phyloP scores from a whole-genome alignment of 345 rosid genomes.

The Heritiera fomes region DNA sequence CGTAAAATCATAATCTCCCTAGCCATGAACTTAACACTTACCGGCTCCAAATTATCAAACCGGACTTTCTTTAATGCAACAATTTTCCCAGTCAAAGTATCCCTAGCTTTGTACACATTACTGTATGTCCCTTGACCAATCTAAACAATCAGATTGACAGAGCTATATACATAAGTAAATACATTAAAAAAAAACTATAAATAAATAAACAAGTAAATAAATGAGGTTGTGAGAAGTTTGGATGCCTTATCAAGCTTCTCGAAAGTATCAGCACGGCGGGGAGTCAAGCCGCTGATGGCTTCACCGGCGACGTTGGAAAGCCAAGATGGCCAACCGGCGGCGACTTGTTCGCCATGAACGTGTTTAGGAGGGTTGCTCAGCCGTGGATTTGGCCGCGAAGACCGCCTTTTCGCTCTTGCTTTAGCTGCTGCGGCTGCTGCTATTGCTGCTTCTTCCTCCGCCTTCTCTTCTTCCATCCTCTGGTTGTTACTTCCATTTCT shows the following conservation, averaged over 20 bases:
- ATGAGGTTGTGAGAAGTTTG: background rate
- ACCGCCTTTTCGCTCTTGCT: slow-evolving; percentile 40
- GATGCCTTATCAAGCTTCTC: slow-evolving; percentile 79
- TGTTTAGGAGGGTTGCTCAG: slow-evolving; percentile 63
- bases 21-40: slow-evolving; percentile 87
- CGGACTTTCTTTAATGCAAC: slow-evolving; percentile 85
- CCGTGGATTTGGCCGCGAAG: slow-evolving; percentile 57
- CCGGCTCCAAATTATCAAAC: slow-evolving; percentile 81
- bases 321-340: slow-evolving; percentile 94
- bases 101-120: slow-evolving; percentile 90
- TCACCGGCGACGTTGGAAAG: slow-evolving; percentile 75
- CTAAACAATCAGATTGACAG: slow-evolving; percentile 32
- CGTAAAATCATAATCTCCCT: slow-evolving; percentile 75
- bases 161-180: background rate
- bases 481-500: slow-evolving; percentile 42
- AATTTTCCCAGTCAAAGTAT: slow-evolving; percentile 63
- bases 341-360: slow-evolving; percentile 67
- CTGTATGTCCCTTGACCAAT: slow-evolving; percentile 91
- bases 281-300: slow-evolving; percentile 83
- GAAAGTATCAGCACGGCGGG: slow-evolving; percentile 73
- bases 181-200: background rate
- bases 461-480: slow-evolving; percentile 16
- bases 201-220: background rate
- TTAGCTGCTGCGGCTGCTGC: slow-evolving; percentile 22
- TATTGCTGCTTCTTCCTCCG: slow-evolving; percentile 32